These are phyloP conservation scores for Trichophyton simii DNA, from an alignment of 2,329 filamentous ascomycete species.

Conservation along the genomic window DNA sequence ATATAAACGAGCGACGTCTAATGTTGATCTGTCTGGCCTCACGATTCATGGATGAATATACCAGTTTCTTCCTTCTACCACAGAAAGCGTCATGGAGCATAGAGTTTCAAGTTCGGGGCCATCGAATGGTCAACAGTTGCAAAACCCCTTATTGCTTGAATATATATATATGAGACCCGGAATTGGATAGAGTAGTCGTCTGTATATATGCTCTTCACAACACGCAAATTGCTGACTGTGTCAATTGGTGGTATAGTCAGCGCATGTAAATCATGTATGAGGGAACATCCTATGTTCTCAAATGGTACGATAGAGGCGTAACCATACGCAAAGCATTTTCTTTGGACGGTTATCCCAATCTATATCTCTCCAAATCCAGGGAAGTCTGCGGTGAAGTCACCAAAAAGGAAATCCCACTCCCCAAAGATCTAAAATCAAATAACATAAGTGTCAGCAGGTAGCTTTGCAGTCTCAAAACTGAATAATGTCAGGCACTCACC, in stretches of 20 bases:
- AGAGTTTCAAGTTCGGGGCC: not conserved
- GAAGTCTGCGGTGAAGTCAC: slow-evolving; percentile 8
- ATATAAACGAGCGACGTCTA: not conserved
- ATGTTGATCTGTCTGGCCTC: not conserved
- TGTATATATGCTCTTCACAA: no score
- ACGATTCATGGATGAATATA: not conserved
- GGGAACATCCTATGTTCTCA: not conserved
- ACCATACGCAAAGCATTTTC: not conserved
- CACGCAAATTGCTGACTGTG: no score
- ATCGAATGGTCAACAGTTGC: not conserved
- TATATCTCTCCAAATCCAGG: not conserved
- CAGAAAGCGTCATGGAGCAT: not conserved
- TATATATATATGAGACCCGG: no score
- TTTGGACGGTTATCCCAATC: not conserved
- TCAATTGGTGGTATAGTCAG: no score
- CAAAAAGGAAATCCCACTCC: slow-evolving; percentile 13
- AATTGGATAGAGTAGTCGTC: no score
- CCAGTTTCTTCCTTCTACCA: not conserved
- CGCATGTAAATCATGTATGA: no score
- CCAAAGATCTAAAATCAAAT: slow-evolving; percentile 7
- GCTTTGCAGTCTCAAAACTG: not conserved
- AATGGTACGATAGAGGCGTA: not conserved
- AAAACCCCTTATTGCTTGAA: no score
- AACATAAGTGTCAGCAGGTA: not conserved
- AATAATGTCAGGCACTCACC: not conserved